Conservation (phyloP, 441 rosid genomes). For the Euphorbia corollata region DNA sequence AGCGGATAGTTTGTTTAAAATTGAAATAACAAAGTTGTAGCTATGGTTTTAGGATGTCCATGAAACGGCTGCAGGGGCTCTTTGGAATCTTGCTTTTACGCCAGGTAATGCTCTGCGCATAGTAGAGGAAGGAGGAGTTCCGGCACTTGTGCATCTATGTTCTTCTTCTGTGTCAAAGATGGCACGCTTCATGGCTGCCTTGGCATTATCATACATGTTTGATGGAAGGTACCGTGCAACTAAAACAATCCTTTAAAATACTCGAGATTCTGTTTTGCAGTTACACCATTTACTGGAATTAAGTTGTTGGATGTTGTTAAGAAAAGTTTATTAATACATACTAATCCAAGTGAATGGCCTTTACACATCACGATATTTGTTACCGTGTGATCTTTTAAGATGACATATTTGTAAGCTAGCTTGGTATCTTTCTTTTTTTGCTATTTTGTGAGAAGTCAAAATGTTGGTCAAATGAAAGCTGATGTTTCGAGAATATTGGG, state of each 20-base stretch:
- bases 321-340: background rate
- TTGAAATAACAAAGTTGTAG: background rate
- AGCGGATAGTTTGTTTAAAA: background rate
- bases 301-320: background rate
- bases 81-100: conserved; percentile 95
- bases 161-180: conserved; percentile 76
- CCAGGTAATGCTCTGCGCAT: conserved; percentile 81
- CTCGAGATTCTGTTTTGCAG: conserved; percentile 6
- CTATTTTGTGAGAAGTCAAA: background rate
- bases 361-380: background rate
- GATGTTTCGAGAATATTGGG: background rate
- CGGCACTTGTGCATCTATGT: conserved; percentile 80
- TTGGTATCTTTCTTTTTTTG: background rate
- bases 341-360: background rate
- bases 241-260: background rate
- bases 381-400: too few species aligned
- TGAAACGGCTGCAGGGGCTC: conserved; percentile 97
- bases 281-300: background rate
- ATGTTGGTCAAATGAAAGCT: background rate
- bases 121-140: conserved; percentile 94
- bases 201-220: conserved; percentile 91
- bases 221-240: conserved; percentile 83
- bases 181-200: conserved; percentile 98
- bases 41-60: conserved; percentile 72
- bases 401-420: too few species aligned